phyloP scores from a whole-genome alignment of 2,329 filamentous ascomycete genomes.

The Blastomyces silverae region DNA sequence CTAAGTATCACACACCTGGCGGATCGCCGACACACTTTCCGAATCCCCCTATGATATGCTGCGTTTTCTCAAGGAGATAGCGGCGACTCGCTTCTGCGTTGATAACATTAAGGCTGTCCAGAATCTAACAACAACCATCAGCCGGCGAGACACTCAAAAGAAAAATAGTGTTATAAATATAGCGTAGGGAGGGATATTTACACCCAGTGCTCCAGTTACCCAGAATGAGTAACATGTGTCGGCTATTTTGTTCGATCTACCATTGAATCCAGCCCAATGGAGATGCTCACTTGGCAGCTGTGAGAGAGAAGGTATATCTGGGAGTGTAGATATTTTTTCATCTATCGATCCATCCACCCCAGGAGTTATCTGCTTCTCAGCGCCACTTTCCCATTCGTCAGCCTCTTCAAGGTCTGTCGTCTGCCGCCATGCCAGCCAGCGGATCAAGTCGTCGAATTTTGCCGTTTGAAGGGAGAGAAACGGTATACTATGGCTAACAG shows the following conservation, averaged over 20 bases:
- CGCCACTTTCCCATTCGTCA: slow-evolving; percentile 41
- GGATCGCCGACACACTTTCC: slow-evolving; percentile 62
- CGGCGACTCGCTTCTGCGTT: slow-evolving; percentile 56
- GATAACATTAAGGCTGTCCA: slow-evolving; percentile 54
- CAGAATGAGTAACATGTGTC: slow-evolving; percentile 98
- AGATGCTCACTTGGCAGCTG: slow-evolving; percentile 28
- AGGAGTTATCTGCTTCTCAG: slow-evolving; percentile 27
- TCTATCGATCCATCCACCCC: slow-evolving; percentile 16
- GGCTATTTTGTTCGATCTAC: slow-evolving; percentile 79
- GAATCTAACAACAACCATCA: slow-evolving; percentile 44
- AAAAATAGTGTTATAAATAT: neutral
- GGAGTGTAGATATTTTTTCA: slow-evolving; percentile 28
- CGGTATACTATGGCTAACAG: slow-evolving; percentile 26
- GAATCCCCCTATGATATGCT: slow-evolving; percentile 79
- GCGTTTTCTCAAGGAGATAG: slow-evolving; percentile 78
- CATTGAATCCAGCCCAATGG: slow-evolving; percentile 71
- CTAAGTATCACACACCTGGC: slow-evolving; percentile 48
- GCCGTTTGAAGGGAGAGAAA: slow-evolving; percentile 26
- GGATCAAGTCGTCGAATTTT: slow-evolving; percentile 36
- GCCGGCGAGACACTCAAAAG: neutral
- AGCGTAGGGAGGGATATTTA: slow-evolving; percentile 25
- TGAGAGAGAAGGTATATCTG: slow-evolving; percentile 23
- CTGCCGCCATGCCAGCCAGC: slow-evolving; percentile 60
- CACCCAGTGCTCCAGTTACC: slow-evolving; percentile 61
- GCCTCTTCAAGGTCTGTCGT: slow-evolving; percentile 50